A percentile compares a stretch with the other conserved stretches of the same genome.
Evolutionary conservation across 2,329 filamentous ascomycete species (phyloP).

Genomic region (Calonectria henricotiae): DNA sequence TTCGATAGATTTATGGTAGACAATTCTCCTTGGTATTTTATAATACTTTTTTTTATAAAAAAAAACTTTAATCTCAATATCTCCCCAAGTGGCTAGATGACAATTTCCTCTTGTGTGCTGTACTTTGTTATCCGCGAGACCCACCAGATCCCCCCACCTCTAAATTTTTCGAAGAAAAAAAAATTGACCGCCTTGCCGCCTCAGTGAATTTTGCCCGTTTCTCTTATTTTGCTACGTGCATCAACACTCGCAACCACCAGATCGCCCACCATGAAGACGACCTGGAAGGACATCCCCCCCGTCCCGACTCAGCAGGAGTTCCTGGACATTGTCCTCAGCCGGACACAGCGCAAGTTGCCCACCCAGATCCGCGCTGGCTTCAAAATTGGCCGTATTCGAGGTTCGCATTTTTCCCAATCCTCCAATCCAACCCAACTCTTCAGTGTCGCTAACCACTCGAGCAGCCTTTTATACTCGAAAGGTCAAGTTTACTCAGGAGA

Average conservation of each 20-base stretch:
- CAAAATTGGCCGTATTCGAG: conserved; percentile 91
- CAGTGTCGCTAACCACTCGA: conserved; percentile 5
- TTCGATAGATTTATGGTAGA: too few relatives aligned
- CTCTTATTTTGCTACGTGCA: conserved; percentile 19
- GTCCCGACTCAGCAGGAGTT: conserved; percentile 96
- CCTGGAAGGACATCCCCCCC: conserved; percentile 85
- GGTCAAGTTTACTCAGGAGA: conserved; percentile 98
- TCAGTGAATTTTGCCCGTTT: conserved; percentile 46
- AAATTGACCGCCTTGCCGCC: conserved; percentile 53
- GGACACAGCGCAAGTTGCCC: conserved; percentile 92
- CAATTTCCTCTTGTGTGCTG: neutral
- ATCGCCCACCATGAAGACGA: conserved; percentile 71
- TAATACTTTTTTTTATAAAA: neutral
- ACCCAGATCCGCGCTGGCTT: conserved; percentile 97
- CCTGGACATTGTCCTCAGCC: conserved; percentile 94
- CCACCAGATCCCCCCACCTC: conserved; percentile 48
- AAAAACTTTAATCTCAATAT: too few relatives aligned
- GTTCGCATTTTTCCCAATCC: conserved; percentile 50
- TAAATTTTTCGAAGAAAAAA: conserved; percentile 51
- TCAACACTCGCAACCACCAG: conserved; percentile 38
- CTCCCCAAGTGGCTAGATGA: neutral
- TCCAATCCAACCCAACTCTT: conserved; percentile 1
- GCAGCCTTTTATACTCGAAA: conserved; percentile 94
- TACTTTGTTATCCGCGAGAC: conserved; percentile 2
- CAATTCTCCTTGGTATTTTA: neutral